Conservation (phyloP, 2,329 filamentous ascomycete species). For the Amauroascus niger region DNA sequence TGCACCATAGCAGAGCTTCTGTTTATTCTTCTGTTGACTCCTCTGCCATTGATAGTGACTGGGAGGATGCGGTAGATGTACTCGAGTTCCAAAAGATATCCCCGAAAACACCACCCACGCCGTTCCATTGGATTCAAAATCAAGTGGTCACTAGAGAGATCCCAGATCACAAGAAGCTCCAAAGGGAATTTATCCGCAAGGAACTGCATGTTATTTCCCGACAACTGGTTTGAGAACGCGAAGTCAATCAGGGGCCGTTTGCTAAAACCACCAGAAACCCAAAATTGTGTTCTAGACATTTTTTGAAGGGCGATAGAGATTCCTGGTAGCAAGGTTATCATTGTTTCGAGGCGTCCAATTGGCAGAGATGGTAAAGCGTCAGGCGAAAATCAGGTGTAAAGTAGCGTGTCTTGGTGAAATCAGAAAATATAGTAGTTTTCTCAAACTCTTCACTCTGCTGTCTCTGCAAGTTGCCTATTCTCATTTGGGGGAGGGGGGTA, state of each 20-base stretch:
- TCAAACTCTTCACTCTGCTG: no score
- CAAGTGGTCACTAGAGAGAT: conserved; percentile 2
- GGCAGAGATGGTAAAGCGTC: no score
- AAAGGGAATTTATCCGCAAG: conserved; percentile 3
- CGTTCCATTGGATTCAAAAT: conserved; percentile 6
- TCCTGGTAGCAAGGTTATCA: not conserved
- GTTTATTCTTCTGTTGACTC: conserved; percentile 1
- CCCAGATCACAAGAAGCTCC: not conserved
- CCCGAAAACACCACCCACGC: not conserved
- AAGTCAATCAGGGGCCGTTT: conserved; percentile 4
- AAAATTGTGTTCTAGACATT: not conserved
- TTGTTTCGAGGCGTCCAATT: not conserved
- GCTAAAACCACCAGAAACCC: not conserved
- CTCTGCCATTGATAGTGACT: conserved; percentile 4
- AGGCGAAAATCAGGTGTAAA: no score
- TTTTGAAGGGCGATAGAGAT: not conserved
- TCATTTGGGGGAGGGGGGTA: no score
- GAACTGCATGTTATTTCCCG: not conserved
- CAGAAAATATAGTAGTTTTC: no score
- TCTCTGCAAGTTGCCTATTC: no score
- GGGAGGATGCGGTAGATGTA: not conserved
- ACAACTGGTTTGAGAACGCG: conserved; percentile 1
- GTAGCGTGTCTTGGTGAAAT: no score
- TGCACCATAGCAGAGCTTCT: not conserved
- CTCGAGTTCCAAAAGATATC: conserved; percentile 1